Percentiles rank a stretch among this genome's conserved stretches.
Conservation (phyloP, 768 basidiomycete genomes). For the Russula lepida region DNA sequence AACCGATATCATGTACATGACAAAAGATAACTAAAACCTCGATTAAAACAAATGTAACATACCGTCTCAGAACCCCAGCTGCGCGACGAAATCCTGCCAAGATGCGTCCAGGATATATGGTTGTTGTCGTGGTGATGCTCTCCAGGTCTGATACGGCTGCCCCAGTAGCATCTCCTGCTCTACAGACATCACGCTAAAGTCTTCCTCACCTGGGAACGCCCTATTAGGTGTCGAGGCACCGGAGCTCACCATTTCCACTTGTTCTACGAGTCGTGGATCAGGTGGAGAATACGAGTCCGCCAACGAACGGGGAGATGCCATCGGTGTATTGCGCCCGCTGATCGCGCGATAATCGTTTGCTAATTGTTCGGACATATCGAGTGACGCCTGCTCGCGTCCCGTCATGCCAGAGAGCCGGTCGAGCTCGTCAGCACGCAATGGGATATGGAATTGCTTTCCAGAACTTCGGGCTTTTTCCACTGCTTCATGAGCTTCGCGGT, state of each 20-base stretch:
- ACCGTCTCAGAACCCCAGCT: constrained; percentile 43
- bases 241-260: constrained; percentile 14
- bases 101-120: constrained; percentile 45
- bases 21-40: not conserved
- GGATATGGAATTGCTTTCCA: constrained; percentile 7
- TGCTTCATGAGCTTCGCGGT: constrained; percentile 27
- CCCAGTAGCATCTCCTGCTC: not conserved
- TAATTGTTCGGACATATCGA: not conserved
- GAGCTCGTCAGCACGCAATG: constrained; percentile 23
- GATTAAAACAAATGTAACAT: not conserved
- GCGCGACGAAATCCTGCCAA: constrained; percentile 63
- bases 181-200: not conserved
- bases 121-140: not conserved
- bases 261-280: constrained; percentile 21
- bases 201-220: constrained; percentile 15
- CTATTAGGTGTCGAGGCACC: constrained; percentile 2
- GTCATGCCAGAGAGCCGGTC: constrained; percentile 31
- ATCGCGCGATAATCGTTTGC: constrained; percentile 13
- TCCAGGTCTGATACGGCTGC: not conserved
- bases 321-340: constrained; percentile 9
- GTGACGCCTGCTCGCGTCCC: constrained; percentile 20
- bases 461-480: constrained; percentile 21
- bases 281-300: constrained; percentile 26
- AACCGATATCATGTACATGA: not conserved
- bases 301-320: constrained; percentile 26